phyloP scores from a whole-genome alignment of 1,284 basidiomycete genomes.

The Fistulina hepatica region DNA sequence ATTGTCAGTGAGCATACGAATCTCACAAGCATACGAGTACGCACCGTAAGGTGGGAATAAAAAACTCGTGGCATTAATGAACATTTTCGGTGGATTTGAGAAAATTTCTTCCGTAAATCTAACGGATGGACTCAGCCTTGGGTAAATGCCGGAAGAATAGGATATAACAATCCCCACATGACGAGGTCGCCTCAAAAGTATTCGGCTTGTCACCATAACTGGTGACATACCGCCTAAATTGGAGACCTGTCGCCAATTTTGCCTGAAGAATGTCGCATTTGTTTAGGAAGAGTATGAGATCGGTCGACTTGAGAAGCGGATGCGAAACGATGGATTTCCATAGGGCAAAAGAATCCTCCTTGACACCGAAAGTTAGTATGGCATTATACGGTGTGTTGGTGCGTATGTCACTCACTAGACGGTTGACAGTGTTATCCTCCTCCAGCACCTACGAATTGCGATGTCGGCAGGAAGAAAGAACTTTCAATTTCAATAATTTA shows the following conservation, averaged over 20 bases:
- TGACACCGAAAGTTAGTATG: too few relatives aligned
- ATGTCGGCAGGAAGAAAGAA: constrained; percentile 1
- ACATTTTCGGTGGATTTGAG: too few relatives aligned
- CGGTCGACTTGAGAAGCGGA: neutral
- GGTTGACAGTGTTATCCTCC: constrained; percentile 40
- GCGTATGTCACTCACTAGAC: too few relatives aligned
- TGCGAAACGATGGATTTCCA: neutral
- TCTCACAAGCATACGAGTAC: too few relatives aligned
- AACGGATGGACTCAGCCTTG: too few relatives aligned
- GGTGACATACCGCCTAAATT: constrained; percentile 44
- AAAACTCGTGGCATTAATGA: too few relatives aligned
- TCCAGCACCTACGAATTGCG: constrained; percentile 21
- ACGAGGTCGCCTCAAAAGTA: constrained; percentile 35
- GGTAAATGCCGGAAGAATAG: too few relatives aligned
- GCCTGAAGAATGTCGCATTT: constrained; percentile 7
- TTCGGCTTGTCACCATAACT: constrained; percentile 54
- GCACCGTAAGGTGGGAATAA: too few relatives aligned
- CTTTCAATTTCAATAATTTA: constrained; percentile 52
- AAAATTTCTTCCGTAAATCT: too few relatives aligned
- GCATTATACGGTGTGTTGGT: too few relatives aligned
- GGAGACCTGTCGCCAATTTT: constrained; percentile 34
- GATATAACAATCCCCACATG: too few relatives aligned
- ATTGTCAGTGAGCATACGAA: too few relatives aligned
- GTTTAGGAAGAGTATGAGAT: constrained; percentile 14
- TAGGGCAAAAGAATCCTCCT: neutral